Evolutionary conservation across 495 filamentous ascomycete species (phyloP), one percentile per base, ranked within the genome.

Genomic region (Penicillium fimorum): DNA sequence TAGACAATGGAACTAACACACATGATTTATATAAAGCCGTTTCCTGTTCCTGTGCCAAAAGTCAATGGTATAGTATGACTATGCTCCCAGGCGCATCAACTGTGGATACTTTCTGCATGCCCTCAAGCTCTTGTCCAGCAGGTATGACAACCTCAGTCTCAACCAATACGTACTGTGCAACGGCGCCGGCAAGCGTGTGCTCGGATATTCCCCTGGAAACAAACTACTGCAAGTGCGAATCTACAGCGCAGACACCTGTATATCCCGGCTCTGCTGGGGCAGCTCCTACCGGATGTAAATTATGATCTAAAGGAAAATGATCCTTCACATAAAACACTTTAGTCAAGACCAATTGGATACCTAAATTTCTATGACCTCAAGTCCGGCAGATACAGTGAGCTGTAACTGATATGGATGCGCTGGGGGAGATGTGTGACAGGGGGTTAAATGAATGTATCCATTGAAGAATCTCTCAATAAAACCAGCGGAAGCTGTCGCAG

Each of bases 401-500:
- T 33, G 30, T 33, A 33, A 10, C 30, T 10, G 11, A 33, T 10
- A 13, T 32, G 11, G 30, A 10, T 32, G 11, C 10, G 30, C 30
- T 4, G 12, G 11, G 32, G 32, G 32, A 5, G 32, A 12, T 35
- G 32, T 10, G 1, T 32, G 30, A 8, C 30, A 12, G 10, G 12
- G 10, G 4, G 0, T 12, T 13, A 15, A 37, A 37, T n/a, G 5
- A 3, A 10, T 37, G 7, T 37, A 37, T n/a, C 15, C 6, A 15
- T 37, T n/a, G 33, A n/a, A 37, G 33, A n/a, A n/a, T n/a, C 13
- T 42, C 33, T 42, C n/a, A 52, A 42, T 52, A 52, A 48, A 88
- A 87, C 88, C 87, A 91, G 32, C 87, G 76, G 56, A 89, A 90
- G 53, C 87, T 82, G 0, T 75, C 73, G 38, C 74, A 78, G 12